Percentiles rank a stretch among this genome's conserved stretches.
These are phyloP conservation scores for Collybia sp. DNA, from an alignment of 768 basidiomycete genomes.

Conservation along the genomic window DNA sequence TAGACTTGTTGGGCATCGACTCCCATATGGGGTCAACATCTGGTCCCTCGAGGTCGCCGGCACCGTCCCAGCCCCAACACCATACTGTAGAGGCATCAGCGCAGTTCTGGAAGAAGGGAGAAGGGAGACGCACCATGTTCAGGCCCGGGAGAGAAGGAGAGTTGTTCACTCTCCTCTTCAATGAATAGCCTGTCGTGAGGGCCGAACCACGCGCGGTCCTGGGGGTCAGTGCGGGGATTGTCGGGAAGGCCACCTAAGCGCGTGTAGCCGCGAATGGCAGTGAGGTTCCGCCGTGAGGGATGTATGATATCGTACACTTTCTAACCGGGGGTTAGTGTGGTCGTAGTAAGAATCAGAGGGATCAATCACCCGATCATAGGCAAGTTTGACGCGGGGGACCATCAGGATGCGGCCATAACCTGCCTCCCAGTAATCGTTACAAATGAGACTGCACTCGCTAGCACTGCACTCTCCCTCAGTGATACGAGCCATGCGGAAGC, in stretches of 20 bases:
- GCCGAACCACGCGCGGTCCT: constrained; percentile 97
- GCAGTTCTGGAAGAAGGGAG: background rate
- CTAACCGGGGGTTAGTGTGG: constrained; percentile 34
- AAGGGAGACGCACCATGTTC: constrained; percentile 64
- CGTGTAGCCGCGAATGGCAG: constrained; percentile 91
- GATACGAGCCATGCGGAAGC: constrained; percentile 93
- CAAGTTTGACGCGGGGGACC: constrained; percentile 95
- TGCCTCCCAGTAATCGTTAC: constrained; percentile 97
- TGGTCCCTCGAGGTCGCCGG: constrained; percentile 95
- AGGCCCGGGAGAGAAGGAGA: constrained; percentile 80
- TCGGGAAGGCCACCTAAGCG: constrained; percentile 96
- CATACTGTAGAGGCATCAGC: constrained; percentile 56
- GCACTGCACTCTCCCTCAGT: constrained; percentile 91
- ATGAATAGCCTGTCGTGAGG: constrained; percentile 95
- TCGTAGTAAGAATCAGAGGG: constrained; percentile 3
- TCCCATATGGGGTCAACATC: constrained; percentile 99
- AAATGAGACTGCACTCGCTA: constrained; percentile 92
- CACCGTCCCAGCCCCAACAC: constrained; percentile 99
- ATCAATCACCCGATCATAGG: constrained; percentile 80
- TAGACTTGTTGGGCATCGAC: constrained; percentile 64
- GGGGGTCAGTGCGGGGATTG: constrained; percentile 93
- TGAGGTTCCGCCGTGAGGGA: constrained; percentile 84
- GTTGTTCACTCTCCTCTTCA: constrained; percentile 73
- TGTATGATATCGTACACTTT: constrained; percentile 95
- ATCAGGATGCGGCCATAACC: constrained; percentile 97